These are phyloP conservation scores for Hypomontagnella monticulosa DNA, from an alignment of 495 filamentous ascomycete genomes.

Conservation along the genomic window DNA sequence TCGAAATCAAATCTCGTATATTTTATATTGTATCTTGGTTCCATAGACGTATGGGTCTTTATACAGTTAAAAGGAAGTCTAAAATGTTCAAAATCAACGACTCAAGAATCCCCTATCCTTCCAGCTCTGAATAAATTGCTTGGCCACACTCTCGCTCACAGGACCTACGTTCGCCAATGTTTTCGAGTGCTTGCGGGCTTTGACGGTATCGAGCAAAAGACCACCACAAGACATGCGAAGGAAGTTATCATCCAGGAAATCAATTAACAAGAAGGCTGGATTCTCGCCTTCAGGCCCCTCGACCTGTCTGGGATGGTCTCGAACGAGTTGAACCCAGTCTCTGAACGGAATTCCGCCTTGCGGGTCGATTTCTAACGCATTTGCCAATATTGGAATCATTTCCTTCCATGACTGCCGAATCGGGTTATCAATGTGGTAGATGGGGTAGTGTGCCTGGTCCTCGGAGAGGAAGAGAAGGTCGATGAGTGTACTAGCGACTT, in stretches of 20 bases:
- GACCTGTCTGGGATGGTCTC: conserved; percentile 30
- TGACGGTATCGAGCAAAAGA: conserved; percentile 56
- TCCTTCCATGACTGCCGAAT: conserved; percentile 58
- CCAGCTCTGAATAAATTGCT: conserved; percentile 56
- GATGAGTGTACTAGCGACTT: conserved; percentile 34
- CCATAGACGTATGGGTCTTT: too few relatives aligned
- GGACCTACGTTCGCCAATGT: conserved; percentile 50
- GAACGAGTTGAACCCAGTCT: conserved; percentile 36
- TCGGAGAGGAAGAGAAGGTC: conserved; percentile 29
- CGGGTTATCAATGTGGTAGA: conserved; percentile 67
- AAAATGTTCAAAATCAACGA: conserved; percentile 3
- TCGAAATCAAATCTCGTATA: too few relatives aligned
- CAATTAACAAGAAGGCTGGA: conserved; percentile 56
- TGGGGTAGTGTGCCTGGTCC: conserved; percentile 43
- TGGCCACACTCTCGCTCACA: conserved; percentile 50
- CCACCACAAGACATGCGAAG: conserved; percentile 65
- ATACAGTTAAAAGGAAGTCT: too few relatives aligned
- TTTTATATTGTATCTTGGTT: too few relatives aligned
- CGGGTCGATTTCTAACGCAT: conserved; percentile 50
- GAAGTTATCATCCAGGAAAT: conserved; percentile 64
- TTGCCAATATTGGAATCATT: conserved; percentile 53
- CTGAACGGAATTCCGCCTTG: conserved; percentile 29
- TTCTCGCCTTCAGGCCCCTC: conserved; percentile 54
- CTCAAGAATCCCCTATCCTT: conserved; percentile 46
- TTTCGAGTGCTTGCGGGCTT: conserved; percentile 55